Evolutionary conservation across 164 flowering plant genomes (phyloP).

Genomic region (Kingdonia uniflora): DNA sequence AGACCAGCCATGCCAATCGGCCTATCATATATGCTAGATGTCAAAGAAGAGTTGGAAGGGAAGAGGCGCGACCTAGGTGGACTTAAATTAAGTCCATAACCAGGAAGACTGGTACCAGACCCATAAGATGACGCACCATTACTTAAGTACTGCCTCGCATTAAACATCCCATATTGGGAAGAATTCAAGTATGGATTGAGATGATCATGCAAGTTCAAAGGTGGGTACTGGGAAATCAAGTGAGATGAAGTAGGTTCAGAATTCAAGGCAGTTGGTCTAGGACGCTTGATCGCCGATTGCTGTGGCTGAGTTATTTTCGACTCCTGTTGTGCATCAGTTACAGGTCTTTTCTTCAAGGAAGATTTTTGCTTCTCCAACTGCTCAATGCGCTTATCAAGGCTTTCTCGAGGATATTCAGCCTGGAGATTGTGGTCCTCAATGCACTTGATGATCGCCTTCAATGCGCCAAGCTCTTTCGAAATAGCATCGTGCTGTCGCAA

Average conservation of each 20-base stretch:
- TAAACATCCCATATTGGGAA: constrained; percentile 4
- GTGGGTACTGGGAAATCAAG: constrained; percentile 13
- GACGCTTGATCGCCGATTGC: constrained; percentile 27
- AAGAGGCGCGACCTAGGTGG: constrained; percentile 20
- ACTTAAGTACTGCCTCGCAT: constrained; percentile 17
- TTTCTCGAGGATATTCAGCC: constrained; percentile 29
- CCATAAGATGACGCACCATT: constrained; percentile 17
- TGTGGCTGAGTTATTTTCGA: constrained; percentile 10
- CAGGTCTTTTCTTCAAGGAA: constrained; percentile 19
- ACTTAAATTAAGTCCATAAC: constrained; percentile 8
- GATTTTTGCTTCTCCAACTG: constrained; percentile 38
- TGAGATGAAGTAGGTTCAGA: constrained; percentile 10
- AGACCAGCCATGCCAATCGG: constrained; percentile 22
- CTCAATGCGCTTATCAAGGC: constrained; percentile 34
- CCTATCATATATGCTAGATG: constrained; percentile 22
- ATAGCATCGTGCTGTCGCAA: constrained; percentile 4
- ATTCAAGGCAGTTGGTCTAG: constrained; percentile 11
- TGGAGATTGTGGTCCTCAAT: constrained; percentile 28
- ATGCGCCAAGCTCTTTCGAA: not conserved
- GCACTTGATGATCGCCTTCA: constrained; percentile 2
- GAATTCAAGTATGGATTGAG: constrained; percentile 19
- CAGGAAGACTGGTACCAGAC: not conserved
- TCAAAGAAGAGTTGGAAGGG: constrained; percentile 18
- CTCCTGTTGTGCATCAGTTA: not conserved
- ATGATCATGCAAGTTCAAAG: constrained; percentile 20